These are phyloP conservation scores for Rhodotorula sp. DNA, from an alignment of 1,284 basidiomycete genomes.

Conservation along the genomic window DNA sequence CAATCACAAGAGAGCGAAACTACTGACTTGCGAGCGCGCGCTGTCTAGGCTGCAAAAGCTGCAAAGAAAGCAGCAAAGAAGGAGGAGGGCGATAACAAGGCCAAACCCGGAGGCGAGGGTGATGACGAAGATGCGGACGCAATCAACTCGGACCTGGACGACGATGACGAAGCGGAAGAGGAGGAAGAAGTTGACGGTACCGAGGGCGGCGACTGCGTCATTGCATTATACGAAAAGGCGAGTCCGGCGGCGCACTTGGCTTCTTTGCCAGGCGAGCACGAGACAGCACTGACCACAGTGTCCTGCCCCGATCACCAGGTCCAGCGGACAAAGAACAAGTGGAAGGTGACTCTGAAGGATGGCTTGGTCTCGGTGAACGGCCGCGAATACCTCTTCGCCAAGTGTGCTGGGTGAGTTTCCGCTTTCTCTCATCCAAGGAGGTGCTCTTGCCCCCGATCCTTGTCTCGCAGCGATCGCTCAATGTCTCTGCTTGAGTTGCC, in stretches of 20 bases:
- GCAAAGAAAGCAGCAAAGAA: slow-evolving; percentile 1
- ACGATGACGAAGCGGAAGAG: slow-evolving; percentile 66
- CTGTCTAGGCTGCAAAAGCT: slow-evolving; percentile 2
- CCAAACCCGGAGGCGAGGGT: slow-evolving; percentile 9
- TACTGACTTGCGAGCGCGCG: neutral
- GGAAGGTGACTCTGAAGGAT: slow-evolving; percentile 99
- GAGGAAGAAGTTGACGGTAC: slow-evolving; percentile 65
- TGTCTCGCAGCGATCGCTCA: neutral
- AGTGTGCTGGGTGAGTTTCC: slow-evolving; percentile 63
- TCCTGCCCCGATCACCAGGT: slow-evolving; percentile 59
- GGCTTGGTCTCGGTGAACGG: slow-evolving; percentile 97
- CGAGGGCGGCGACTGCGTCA: slow-evolving; percentile 76
- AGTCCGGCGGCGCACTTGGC: slow-evolving; percentile 30
- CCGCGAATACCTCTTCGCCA: slow-evolving; percentile 94
- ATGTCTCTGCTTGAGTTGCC: neutral
- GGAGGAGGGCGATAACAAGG: neutral
- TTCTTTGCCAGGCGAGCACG: neutral
- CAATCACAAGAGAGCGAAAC: too few species aligned
- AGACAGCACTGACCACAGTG: neutral
- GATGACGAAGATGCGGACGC: slow-evolving; percentile 60
- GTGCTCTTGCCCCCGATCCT: neutral
- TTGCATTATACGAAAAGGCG: slow-evolving; percentile 98
- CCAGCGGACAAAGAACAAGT: slow-evolving; percentile 98
- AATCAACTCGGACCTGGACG: slow-evolving; percentile 94
- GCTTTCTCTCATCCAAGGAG: neutral